These are phyloP conservation scores for Cyclanthera cordifolia DNA, from an alignment of 306 rosid species.

Conservation along the genomic window DNA sequence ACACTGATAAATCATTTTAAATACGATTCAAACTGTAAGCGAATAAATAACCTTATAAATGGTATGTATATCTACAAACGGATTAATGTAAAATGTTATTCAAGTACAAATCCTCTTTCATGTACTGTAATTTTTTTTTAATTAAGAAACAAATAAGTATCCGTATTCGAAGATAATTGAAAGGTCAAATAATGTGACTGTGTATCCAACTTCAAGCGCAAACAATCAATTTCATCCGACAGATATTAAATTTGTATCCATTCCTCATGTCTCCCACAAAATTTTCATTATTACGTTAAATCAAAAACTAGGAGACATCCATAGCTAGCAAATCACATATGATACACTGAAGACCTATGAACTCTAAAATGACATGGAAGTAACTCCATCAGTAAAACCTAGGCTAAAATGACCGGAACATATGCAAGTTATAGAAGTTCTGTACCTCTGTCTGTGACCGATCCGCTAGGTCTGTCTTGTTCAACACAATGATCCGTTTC, in stretches of 20 bases:
- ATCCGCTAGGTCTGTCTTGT: conserved; percentile 72
- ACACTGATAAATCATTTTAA: background rate
- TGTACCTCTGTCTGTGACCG: conserved; percentile 36
- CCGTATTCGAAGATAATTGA: background rate
- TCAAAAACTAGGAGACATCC: background rate
- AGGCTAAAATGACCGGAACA: background rate
- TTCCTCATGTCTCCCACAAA: background rate
- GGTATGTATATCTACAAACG: background rate
- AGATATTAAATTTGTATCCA: background rate
- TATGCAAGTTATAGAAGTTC: conserved; percentile 5
- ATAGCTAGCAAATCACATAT: background rate
- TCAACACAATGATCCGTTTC: conserved; percentile 42
- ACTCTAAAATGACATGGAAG: background rate
- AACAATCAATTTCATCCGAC: background rate
- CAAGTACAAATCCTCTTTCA: background rate
- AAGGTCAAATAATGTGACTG: background rate
- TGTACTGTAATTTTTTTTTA: background rate
- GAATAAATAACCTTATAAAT: background rate
- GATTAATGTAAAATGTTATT: background rate
- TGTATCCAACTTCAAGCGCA: background rate
- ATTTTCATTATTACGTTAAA: background rate
- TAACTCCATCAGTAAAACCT: background rate
- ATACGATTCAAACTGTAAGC: background rate
- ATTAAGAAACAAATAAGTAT: background rate
- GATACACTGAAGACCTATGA: background rate